These are phyloP conservation scores for Boletus rubescentipes DNA, from an alignment of 768 basidiomycete genomes.

Conservation along the genomic window DNA sequence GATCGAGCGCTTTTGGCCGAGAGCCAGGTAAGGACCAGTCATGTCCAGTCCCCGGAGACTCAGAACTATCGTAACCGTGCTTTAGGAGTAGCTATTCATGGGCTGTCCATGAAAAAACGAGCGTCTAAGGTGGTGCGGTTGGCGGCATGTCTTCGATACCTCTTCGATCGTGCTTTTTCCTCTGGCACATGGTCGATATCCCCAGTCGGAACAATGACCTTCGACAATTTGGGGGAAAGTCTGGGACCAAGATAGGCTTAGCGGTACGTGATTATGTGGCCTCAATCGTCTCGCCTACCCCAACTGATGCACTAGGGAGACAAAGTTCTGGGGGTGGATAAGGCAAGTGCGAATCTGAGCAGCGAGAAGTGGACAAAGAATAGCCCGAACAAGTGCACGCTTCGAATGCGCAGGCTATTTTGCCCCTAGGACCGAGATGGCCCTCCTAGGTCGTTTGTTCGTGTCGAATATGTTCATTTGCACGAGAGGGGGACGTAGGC, in stretches of 20 bases:
- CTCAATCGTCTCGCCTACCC: neutral
- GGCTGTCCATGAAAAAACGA: neutral
- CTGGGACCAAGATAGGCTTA: neutral
- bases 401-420: neutral
- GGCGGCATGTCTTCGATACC: neutral
- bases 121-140: neutral
- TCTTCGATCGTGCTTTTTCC: neutral
- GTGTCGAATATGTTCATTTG: neutral
- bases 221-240: neutral
- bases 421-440: neutral
- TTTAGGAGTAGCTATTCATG: too few species aligned
- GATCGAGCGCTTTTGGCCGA: neutral
- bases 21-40: neutral
- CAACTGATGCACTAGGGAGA: neutral
- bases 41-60: neutral
- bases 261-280: conserved; percentile 6
- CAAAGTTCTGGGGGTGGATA: neutral
- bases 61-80: too few species aligned
- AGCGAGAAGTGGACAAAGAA: neutral
- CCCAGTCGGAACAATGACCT: conserved; percentile 1
- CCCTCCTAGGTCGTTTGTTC: neutral
- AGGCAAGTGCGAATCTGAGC: conserved; percentile 2
- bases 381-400: neutral
- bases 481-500: neutral
- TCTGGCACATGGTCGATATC: neutral